Percentiles rank a stretch among this genome's conserved stretches.
Conservation (phyloP, 2,329 filamentous ascomycete genomes). For the Xylaria sp. region DNA sequence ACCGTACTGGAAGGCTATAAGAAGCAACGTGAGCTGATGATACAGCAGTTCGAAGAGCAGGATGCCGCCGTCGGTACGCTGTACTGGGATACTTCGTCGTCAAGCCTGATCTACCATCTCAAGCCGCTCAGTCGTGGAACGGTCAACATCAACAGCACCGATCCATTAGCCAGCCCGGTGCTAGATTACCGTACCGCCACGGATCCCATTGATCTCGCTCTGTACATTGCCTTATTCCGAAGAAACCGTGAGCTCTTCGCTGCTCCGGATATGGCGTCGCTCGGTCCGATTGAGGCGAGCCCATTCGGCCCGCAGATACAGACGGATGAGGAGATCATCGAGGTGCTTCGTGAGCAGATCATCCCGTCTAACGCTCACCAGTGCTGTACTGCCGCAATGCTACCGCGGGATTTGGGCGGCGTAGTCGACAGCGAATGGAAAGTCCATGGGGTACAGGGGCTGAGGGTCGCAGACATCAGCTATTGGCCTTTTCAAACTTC, state of each 20-base stretch:
- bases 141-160: constrained; percentile 52
- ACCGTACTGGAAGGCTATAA: constrained; percentile 54
- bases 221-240: constrained; percentile 51
- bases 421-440: constrained; percentile 48
- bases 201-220: constrained; percentile 53
- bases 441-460: constrained; percentile 34
- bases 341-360: constrained; percentile 13
- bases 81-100: constrained; percentile 49
- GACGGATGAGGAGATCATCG: constrained; percentile 20
- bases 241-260: constrained; percentile 49
- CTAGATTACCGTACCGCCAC: constrained; percentile 55
- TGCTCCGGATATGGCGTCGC: constrained; percentile 26
- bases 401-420: constrained; percentile 53
- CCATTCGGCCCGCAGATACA: constrained; percentile 30
- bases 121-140: constrained; percentile 56
- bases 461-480: constrained; percentile 36
- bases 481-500: constrained; percentile 29
- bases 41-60: constrained; percentile 47
- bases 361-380: constrained; percentile 45
- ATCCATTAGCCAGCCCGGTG: constrained; percentile 51
- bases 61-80: constrained; percentile 38
- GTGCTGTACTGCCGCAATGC: constrained; percentile 52
- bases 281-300: constrained; percentile 30
- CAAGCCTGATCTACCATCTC: constrained; percentile 50
- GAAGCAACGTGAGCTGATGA: constrained; percentile 49